A percentile compares a stretch with the other conserved stretches of the same genome.
Evolutionary conservation across 2,329 filamentous ascomycete genomes (phyloP).

Genomic region (Sporothrix variecibatus): DNA sequence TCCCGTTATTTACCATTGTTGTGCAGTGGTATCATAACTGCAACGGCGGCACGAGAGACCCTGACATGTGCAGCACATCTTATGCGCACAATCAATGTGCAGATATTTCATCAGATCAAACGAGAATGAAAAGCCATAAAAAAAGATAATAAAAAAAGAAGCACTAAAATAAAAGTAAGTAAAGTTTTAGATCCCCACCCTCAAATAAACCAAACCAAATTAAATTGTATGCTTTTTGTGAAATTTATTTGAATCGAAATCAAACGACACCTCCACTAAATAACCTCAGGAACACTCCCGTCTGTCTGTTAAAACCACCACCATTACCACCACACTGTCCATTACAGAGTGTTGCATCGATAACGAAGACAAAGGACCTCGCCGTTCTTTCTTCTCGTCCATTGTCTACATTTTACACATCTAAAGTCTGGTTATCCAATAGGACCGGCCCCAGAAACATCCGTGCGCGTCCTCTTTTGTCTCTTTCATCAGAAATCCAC

Average conservation of each 20-base stretch:
- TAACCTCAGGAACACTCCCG: neutral
- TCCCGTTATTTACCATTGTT: too few species aligned
- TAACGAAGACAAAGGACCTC: neutral
- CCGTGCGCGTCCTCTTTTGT: neutral
- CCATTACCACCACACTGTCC: neutral
- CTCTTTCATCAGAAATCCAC: neutral
- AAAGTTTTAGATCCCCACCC: too few species aligned
- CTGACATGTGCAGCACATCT: conserved; percentile 1
- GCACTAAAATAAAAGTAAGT: too few species aligned
- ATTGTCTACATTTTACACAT: neutral
- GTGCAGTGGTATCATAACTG: neutral
- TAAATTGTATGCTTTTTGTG: too few species aligned
- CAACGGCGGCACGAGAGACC: neutral
- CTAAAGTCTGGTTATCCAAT: neutral
- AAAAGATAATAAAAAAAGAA: neutral
- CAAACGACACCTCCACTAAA: neutral
- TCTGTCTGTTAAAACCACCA: neutral
- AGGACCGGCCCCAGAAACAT: neutral
- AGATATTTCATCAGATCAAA: neutral
- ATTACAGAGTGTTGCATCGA: neutral
- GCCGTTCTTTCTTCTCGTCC: neutral
- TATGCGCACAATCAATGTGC: neutral
- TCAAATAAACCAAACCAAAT: too few species aligned
- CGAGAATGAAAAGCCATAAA: neutral
- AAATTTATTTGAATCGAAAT: too few species aligned